phyloP scores from a whole-genome alignment of 2,329 filamentous ascomycete species.

The Aspergillus tubingensis region DNA sequence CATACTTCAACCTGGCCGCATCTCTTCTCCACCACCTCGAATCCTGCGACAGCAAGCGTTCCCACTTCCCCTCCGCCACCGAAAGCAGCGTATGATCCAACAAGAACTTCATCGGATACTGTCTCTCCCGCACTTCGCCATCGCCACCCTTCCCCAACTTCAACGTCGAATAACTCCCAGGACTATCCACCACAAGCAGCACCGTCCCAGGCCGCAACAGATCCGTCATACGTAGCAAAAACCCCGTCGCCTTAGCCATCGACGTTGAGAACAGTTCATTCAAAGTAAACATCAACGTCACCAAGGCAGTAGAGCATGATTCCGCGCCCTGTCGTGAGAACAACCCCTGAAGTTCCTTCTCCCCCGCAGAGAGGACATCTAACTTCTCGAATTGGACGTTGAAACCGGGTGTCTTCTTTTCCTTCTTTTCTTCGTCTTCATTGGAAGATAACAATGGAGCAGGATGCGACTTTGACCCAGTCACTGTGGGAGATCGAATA shows the following conservation, averaged over 20 bases:
- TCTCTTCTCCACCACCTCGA: conserved; percentile 82
- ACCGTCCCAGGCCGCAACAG: conserved; percentile 61
- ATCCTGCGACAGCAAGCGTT: conserved; percentile 72
- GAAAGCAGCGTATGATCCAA: conserved; percentile 76
- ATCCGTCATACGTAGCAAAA: conserved; percentile 70
- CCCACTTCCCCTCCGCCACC: conserved; percentile 61
- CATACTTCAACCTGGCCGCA: conserved; percentile 66
- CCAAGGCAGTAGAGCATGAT: conserved; percentile 49
- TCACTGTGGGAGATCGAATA: conserved; percentile 48
- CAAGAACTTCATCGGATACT: conserved; percentile 93
- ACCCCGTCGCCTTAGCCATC: conserved; percentile 71
- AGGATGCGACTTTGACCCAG: conserved; percentile 29
- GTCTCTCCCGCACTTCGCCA: conserved; percentile 45
- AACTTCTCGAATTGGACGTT: conserved; percentile 49
- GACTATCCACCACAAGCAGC: conserved; percentile 86
- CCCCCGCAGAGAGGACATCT: conserved; percentile 52
- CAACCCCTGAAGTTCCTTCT: conserved; percentile 42
- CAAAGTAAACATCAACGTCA: conserved; percentile 89
- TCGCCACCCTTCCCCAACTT: conserved; percentile 59
- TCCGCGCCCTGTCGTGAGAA: conserved; percentile 13
- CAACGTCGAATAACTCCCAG: conserved; percentile 87
- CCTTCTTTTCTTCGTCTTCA: background rate
- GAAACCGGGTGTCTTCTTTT: conserved; percentile 15
- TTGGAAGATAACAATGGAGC: conserved; percentile 28
- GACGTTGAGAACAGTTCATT: conserved; percentile 89